Evolutionary conservation across 768 basidiomycete genomes (phyloP).

Genomic region (Botryobasidium botryosum): DNA sequence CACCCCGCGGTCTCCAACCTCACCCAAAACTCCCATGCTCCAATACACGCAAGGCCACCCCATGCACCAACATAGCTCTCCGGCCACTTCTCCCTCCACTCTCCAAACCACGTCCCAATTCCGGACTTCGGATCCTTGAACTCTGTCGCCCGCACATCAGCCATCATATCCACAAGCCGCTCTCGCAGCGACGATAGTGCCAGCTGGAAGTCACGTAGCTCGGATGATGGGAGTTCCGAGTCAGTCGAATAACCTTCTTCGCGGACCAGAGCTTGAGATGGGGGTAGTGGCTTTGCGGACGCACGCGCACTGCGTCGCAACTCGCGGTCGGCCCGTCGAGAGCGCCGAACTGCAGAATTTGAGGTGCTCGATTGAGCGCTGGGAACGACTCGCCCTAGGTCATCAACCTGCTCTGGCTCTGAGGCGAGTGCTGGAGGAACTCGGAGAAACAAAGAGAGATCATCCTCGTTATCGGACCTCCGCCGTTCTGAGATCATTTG

Average conservation of each 20-base stretch:
- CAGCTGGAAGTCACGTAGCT: slow-evolving; percentile 47
- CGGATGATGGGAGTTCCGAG: slow-evolving; percentile 45
- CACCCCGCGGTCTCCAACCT: slow-evolving; percentile 72
- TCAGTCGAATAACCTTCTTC: slow-evolving; percentile 88
- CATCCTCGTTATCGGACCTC: slow-evolving; percentile 61
- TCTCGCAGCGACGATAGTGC: slow-evolving; percentile 39
- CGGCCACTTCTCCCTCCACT: slow-evolving; percentile 58
- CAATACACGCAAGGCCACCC: slow-evolving; percentile 73
- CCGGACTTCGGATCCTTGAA: slow-evolving; percentile 68
- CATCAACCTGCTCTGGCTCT: slow-evolving; percentile 36
- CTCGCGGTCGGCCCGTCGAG: slow-evolving; percentile 41
- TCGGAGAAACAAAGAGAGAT: slow-evolving; percentile 55
- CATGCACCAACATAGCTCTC: slow-evolving; percentile 82
- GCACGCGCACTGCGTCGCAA: slow-evolving; percentile 28
- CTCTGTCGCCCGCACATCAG: slow-evolving; percentile 71
- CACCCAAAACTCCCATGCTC: slow-evolving; percentile 93
- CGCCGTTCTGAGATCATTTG: slow-evolving; percentile 56
- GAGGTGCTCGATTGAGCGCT: slow-evolving; percentile 23
- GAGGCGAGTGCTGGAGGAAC: slow-evolving; percentile 23
- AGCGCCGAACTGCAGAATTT: slow-evolving; percentile 28
- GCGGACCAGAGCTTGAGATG: slow-evolving; percentile 22
- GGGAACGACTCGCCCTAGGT: slow-evolving; percentile 37
- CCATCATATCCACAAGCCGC: slow-evolving; percentile 41
- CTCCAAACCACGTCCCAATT: slow-evolving; percentile 40
- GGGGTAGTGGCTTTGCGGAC: slow-evolving; percentile 10